Conservation (phyloP, 352 stramenopile genomes). For the Phytophthora pseudosyringae region DNA sequence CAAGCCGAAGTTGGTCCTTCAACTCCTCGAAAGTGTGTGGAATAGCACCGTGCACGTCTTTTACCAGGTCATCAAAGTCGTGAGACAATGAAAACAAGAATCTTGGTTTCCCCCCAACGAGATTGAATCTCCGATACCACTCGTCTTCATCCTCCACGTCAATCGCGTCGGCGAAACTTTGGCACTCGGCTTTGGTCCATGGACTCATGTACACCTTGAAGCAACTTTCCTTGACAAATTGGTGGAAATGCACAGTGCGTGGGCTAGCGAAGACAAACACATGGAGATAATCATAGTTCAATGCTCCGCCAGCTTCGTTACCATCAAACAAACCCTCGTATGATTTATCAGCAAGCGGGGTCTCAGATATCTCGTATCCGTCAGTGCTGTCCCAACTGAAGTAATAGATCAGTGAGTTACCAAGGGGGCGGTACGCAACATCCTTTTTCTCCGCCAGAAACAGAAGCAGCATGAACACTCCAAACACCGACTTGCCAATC, state of each 20-base stretch:
- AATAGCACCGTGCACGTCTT: slow-evolving; percentile 2
- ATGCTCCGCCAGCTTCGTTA: slow-evolving; percentile 4
- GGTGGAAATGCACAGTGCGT: slow-evolving; percentile 26
- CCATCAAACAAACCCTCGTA: slow-evolving; percentile 31
- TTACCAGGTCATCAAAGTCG: slow-evolving; percentile 13
- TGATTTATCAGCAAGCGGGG: neutral
- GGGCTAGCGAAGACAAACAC: slow-evolving; percentile 35
- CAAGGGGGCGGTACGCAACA: too few relatives aligned
- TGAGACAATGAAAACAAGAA: slow-evolving; percentile 25
- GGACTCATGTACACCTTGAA: slow-evolving; percentile 40
- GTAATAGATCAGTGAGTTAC: too few relatives aligned
- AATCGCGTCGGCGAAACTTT: slow-evolving; percentile 20
- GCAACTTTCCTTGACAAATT: slow-evolving; percentile 31
- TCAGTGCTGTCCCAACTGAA: slow-evolving; percentile 19
- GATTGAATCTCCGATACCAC: slow-evolving; percentile 27
- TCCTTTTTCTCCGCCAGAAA: too few relatives aligned
- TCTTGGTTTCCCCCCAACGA: slow-evolving; percentile 38
- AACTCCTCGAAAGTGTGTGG: slow-evolving; percentile 1
- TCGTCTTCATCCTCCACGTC: slow-evolving; percentile 21
- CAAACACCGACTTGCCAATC: slow-evolving; percentile 31
- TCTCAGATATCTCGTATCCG: slow-evolving; percentile 4
- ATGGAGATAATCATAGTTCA: neutral
- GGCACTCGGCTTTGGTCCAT: slow-evolving; percentile 35
- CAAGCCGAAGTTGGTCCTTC: slow-evolving; percentile 7
- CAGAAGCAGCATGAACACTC: neutral